Conservation (phyloP, 257 asterid species). For the Petunia axillaris region DNA sequence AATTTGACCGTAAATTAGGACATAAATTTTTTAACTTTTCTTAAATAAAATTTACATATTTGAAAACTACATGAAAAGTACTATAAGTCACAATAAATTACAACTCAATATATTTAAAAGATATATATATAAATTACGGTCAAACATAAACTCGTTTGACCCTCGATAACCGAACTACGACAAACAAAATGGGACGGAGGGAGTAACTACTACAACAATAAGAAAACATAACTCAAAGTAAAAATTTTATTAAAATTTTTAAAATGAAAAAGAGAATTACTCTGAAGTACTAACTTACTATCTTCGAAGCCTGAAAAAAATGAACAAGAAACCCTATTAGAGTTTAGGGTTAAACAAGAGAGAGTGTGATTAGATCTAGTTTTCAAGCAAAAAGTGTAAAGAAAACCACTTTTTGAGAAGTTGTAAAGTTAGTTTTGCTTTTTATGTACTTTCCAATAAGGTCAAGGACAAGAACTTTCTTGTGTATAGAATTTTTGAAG, state of each 20-base stretch:
- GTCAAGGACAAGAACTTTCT: slow-evolving; percentile 30
- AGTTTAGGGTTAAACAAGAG: background rate
- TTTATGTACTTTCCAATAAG: background rate
- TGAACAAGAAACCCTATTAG: slow-evolving; percentile 1
- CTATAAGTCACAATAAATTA: too few relatives aligned
- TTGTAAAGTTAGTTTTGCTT: background rate
- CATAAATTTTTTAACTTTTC: too few relatives aligned
- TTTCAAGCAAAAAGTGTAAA: background rate
- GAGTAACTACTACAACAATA: background rate
- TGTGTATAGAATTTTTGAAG: slow-evolving; percentile 79
- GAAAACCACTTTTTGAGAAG: background rate
- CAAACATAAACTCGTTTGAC: too few relatives aligned
- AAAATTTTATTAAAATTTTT: too few relatives aligned
- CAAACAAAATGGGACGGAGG: too few relatives aligned
- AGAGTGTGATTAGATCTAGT: slow-evolving; percentile 1
- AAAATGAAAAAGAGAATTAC: too few relatives aligned
- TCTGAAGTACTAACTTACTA: background rate
- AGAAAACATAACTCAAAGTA: background rate
- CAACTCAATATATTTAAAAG: too few relatives aligned
- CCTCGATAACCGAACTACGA: too few relatives aligned
- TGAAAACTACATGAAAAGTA: too few relatives aligned
- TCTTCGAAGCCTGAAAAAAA: background rate
- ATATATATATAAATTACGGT: too few relatives aligned
- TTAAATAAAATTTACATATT: too few relatives aligned
- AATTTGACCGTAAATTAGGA: too few relatives aligned